Evolutionary conservation across 2,329 filamentous ascomycete species (phyloP).

Genomic region (Orbilia oligospora): DNA sequence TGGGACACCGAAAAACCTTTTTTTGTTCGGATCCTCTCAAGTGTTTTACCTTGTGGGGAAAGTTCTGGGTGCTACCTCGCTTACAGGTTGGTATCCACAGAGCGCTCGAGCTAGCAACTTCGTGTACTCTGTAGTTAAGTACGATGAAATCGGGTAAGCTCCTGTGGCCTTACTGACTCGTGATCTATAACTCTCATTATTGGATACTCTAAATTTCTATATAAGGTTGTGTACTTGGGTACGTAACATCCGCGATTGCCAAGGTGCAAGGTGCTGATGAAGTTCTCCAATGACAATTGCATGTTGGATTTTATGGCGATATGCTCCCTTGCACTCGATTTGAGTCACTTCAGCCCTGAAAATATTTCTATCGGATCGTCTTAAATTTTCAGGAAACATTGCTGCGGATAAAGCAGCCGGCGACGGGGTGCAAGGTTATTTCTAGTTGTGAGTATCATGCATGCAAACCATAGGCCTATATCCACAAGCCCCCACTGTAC

Average conservation of each 20-base stretch:
- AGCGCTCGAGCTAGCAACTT: too few species aligned
- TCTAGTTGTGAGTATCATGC: neutral
- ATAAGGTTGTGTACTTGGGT: neutral
- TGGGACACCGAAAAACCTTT: neutral
- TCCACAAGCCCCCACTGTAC: neutral
- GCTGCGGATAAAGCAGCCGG: conserved; percentile 56
- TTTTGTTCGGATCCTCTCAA: neutral
- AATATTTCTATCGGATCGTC: conserved; percentile 5
- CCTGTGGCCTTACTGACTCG: neutral
- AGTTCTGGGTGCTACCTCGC: conserved; percentile 37
- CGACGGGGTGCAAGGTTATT: neutral
- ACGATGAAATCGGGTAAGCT: conserved; percentile 2
- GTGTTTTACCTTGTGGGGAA: conserved; percentile 48
- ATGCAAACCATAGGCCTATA: neutral
- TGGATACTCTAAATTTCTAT: neutral
- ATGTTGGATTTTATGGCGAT: neutral
- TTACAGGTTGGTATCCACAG: conserved; percentile 29
- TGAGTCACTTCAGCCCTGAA: conserved; percentile 3
- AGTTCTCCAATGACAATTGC: conserved; percentile 12
- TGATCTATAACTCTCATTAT: conserved; percentile 17
- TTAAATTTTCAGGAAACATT: conserved; percentile 18
- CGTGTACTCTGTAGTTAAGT: neutral
- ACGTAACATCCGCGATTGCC: conserved; percentile 15
- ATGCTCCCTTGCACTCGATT: neutral
- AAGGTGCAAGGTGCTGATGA: neutral